phyloP scores from a whole-genome alignment of 2,329 filamentous ascomycete genomes.

The Penicillium sp. region DNA sequence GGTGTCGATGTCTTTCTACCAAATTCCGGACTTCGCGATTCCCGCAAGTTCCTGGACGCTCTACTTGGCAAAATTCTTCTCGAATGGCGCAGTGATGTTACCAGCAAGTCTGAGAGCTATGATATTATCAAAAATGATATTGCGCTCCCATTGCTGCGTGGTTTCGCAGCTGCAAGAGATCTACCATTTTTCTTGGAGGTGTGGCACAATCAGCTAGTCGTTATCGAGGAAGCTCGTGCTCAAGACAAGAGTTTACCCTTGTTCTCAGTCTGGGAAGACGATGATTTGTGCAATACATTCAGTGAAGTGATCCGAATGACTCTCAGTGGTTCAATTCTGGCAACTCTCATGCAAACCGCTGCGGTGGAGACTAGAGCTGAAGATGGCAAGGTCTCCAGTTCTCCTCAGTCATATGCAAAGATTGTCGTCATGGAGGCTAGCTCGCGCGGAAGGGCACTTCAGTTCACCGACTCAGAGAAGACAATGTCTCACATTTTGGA shows the following conservation, averaged over 20 bases:
- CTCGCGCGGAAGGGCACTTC: conserved; percentile 27
- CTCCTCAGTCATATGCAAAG: conserved; percentile 34
- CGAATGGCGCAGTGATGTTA: conserved; percentile 29
- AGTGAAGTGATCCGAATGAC: conserved; percentile 34
- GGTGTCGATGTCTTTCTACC: conserved; percentile 47
- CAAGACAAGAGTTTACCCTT: conserved; percentile 19
- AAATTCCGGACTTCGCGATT: conserved; percentile 43
- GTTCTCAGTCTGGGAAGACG: conserved; percentile 48
- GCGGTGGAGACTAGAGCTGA: conserved; percentile 28
- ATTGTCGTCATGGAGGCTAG: conserved; percentile 39
- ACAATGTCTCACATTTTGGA: conserved; percentile 27
- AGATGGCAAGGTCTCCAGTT: conserved; percentile 27
- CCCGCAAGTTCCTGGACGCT: conserved; percentile 36
- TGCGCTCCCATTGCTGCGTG: conserved; percentile 41
- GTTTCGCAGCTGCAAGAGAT: conserved; percentile 43
- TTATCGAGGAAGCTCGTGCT: conserved; percentile 35
- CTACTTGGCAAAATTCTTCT: conserved; percentile 37
- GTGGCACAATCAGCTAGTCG: conserved; percentile 42
- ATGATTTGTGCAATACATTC: conserved; percentile 42
- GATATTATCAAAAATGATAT: conserved; percentile 39
- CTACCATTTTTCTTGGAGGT: conserved; percentile 39
- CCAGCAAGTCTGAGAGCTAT: conserved; percentile 23
- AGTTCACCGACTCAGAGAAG: conserved; percentile 25
- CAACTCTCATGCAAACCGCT: conserved; percentile 33
- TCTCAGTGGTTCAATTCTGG: conserved; percentile 29